Percentiles rank a stretch among this genome's conserved stretches.
Evolutionary conservation across 345 rosid species (phyloP).

Genomic region (Populus alba): DNA sequence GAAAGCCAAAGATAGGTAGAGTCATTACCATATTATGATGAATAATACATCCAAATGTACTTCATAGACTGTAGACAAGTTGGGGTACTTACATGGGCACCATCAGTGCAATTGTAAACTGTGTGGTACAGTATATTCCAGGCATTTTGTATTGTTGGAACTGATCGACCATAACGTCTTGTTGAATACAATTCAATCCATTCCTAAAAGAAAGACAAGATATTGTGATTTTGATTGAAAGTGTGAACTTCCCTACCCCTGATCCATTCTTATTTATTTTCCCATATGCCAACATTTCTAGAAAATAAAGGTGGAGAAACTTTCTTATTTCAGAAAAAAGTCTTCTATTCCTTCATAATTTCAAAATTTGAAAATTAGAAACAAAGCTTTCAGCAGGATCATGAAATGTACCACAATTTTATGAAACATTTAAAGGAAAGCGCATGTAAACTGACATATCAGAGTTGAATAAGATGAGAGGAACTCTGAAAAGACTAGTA

Average conservation of each 20-base stretch:
- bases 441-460: background rate
- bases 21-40: background rate
- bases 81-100: constrained; percentile 50
- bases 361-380: background rate
- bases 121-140: constrained; percentile 62
- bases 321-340: background rate
- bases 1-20: background rate
- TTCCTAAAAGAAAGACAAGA: constrained; percentile 33
- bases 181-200: constrained; percentile 54
- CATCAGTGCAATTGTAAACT: constrained; percentile 67
- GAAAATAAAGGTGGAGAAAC: background rate
- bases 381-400: background rate
- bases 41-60: background rate
- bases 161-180: constrained; percentile 56
- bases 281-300: background rate
- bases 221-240: background rate
- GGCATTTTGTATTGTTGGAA: constrained; percentile 44
- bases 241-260: background rate
- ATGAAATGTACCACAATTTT: background rate
- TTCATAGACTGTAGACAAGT: background rate
- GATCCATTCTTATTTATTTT: background rate
- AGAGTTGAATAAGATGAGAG: background rate
- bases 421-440: background rate
- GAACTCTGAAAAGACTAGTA: background rate
- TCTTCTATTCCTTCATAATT: background rate